Conservation (phyloP, 768 basidiomycete genomes). For the Russula brevipes region DNA sequence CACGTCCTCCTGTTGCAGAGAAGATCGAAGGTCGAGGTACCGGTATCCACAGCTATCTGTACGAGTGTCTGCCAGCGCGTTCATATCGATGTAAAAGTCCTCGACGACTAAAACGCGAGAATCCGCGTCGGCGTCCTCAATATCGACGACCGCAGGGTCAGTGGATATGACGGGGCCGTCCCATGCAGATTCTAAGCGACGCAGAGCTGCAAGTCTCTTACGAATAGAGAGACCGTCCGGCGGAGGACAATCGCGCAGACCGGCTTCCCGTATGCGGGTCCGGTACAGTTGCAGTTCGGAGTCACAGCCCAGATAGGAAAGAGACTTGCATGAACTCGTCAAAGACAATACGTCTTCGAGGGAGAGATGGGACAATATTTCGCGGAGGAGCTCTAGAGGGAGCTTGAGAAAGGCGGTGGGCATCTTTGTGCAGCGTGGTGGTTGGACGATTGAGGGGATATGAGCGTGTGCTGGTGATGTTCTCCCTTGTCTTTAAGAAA, state of each 20-base stretch:
- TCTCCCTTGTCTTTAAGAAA: not conserved
- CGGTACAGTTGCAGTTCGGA: not conserved
- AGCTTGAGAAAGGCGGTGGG: not conserved
- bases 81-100: not conserved
- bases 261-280: not conserved
- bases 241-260: not conserved
- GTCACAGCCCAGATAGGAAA: not conserved
- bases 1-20: not conserved
- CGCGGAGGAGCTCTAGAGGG: not conserved
- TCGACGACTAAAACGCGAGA: not conserved
- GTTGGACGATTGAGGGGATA: no score
- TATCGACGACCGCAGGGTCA: not conserved
- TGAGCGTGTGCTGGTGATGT: not conserved
- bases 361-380: not conserved
- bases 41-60: not conserved
- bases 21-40: not conserved
- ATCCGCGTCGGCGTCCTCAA: not conserved
- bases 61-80: not conserved
- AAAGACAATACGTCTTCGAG: not conserved
- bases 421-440: not conserved
- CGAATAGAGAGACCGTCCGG: not conserved
- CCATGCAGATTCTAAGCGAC: not conserved
- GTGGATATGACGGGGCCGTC: not conserved
- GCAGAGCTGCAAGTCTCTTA: not conserved
- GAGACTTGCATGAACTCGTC: not conserved